Percentiles rank a stretch among this genome's conserved stretches.
Evolutionary conservation across 257 asterid species (phyloP).

Genomic region (Pogostemon cablin): DNA sequence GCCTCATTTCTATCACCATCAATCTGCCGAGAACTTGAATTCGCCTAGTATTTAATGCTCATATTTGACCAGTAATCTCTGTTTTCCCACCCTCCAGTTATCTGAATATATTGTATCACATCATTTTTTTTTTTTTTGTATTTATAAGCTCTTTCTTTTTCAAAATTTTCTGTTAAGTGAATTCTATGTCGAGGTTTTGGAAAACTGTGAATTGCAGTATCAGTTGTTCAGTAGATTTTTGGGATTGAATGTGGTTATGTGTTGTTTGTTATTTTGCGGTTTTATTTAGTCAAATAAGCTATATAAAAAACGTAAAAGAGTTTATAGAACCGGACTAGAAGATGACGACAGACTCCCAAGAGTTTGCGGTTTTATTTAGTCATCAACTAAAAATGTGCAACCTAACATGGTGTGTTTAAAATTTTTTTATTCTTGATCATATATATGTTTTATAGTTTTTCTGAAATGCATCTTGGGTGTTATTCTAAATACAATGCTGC

Average conservation of each 20-base stretch:
- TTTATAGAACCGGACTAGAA: too few species aligned
- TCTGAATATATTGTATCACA: slow-evolving; percentile 21
- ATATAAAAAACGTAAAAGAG: too few species aligned
- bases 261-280: background rate
- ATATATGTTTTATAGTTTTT: too few species aligned
- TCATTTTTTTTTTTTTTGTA: background rate
- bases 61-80: slow-evolving; percentile 23
- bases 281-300: too few species aligned
- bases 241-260: background rate
- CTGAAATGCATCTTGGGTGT: too few species aligned
- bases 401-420: too few species aligned
- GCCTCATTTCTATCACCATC: slow-evolving; percentile 4
- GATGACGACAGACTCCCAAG: too few species aligned
- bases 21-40: background rate
- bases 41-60: slow-evolving; percentile 12
- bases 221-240: slow-evolving; percentile 2
- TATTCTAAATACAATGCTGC: too few species aligned
- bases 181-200: slow-evolving; percentile 32
- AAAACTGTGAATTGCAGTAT: slow-evolving; percentile 4
- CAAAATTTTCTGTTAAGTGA: slow-evolving; percentile 18
- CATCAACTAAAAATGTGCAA: too few species aligned
- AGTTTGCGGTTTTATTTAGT: too few species aligned
- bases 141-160: background rate
- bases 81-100: background rate
- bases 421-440: too few species aligned